Base-by-base conservation (phyloP, 495 filamentous ascomycete species). In the Lasiosphaeria ovina region DNA sequence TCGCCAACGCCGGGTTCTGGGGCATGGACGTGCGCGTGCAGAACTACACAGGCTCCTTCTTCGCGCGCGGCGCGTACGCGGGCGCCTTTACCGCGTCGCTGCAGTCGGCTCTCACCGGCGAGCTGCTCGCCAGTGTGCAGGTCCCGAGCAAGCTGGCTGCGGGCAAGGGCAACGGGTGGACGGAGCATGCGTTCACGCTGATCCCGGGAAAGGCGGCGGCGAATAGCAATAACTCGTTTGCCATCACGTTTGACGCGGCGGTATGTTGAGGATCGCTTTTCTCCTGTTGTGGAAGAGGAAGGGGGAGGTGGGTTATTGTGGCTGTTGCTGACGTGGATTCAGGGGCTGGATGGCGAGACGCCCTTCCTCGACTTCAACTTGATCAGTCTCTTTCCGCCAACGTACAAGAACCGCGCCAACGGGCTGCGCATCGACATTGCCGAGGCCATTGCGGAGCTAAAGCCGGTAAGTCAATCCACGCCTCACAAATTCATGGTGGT, bases 331-430 rank as follows among this genome's bases (percentile, higher is more conserved):
- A 6, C 8, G 33, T 24, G 34, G 24, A 24, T 32, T 9, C 35
- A 72, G 71, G 76, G 76, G 44, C 72, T 74, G 36, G 33, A 17
- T 31, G 49, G 35, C 9, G 65, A 68, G 17, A 76, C 74, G 0
- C 72, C 70, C 6, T 77, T 75, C 4, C 78, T 89, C 53, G 84
- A 86, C 58, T 87, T 90, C 64, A 82, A 85, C 53, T 69, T 89
- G 35, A 82, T 90, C 60, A 82, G 82, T 45, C 61, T 91, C 34
- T 91, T 89, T 68, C 86, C 86, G 3, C 85, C 85, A 6, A 90
- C 87, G 6, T 89, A 79, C 61, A 87, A 86, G 51, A 74, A 76
- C 35, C 73, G 86, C 35, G 64, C 75, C 11, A 90, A 91, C 65
- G 88, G 88, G 0, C 63, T 89, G 62, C 73, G 86, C 11, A 69